Evolutionary conservation across 345 rosid genomes (phyloP), one percentile per base, ranked within the genome.

Genomic region (Bruguiera sexangula): DNA sequence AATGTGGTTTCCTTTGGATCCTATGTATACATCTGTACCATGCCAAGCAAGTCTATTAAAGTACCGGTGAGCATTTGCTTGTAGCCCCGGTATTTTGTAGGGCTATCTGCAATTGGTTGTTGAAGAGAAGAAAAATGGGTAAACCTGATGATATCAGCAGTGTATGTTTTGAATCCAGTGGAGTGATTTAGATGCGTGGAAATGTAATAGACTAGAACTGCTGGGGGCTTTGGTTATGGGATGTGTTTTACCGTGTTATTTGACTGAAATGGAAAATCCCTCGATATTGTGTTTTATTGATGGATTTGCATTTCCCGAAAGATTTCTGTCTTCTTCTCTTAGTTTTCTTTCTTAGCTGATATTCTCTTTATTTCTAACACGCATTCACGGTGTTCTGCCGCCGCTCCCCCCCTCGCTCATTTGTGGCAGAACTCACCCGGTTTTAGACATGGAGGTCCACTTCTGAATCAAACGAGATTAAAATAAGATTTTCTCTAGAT

Each of bases 21-120:
- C 21, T 53, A 26, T 31, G 30, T 58, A 20, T 66, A 50, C 63
- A 50, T 59, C 32, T 68, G 16, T 43, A 13, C 50, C 50, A 43
- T 13, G 0, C 50, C 50, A 13, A 32, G 74, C 62, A 56, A 15
- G 76, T 53, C 18, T 70, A 63, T 62, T 16, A 58, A 39, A 1
- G 7, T 62, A 60, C 60, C 55, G 60, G 80, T 69, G 79, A 72
- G 75, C 53, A 65, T 70, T 69, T 78, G 79, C 55, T 43, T 54
- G 27, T 67, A 69, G 73, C 70, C 60, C 60, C 30, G 37, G 59
- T 73, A 21, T 50, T 75, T 68, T 58, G 16, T 19, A 19, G 67
- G 71, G 73, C 52, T 46, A 19, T 63, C 68, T 68, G 43, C 16
- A 67, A 43, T 55, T 16, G 55, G 61, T 34, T 2, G 31, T 56